These are phyloP conservation scores for Leishmania arabica DNA, from an alignment of 208 protist species.

Conservation along the genomic window DNA sequence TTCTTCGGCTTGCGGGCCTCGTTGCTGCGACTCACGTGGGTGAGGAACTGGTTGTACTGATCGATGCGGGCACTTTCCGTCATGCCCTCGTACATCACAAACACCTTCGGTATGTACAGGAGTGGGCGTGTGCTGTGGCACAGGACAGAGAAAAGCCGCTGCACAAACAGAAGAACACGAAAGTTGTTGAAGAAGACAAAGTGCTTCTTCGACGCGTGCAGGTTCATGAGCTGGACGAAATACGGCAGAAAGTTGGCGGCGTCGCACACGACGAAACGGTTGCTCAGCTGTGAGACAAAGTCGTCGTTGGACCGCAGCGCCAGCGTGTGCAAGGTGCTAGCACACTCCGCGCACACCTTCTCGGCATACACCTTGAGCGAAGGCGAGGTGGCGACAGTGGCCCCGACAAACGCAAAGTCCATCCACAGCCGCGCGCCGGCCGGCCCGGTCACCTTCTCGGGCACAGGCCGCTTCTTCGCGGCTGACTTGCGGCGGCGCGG, in stretches of 20 bases:
- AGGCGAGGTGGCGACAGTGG: conserved; percentile 75
- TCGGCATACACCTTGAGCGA: conserved; percentile 45
- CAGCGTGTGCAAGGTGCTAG: conserved; percentile 40
- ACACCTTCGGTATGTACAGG: conserved; percentile 71
- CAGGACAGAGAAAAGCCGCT: conserved; percentile 60
- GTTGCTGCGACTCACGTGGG: conserved; percentile 33
- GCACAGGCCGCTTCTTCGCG: not conserved
- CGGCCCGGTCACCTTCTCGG: too few relatives aligned
- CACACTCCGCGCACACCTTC: conserved; percentile 21
- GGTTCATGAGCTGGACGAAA: conserved; percentile 86
- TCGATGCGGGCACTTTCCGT: conserved; percentile 66
- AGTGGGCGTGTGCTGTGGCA: conserved; percentile 48
- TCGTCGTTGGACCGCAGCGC: conserved; percentile 50
- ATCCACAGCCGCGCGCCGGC: conserved; percentile 14
- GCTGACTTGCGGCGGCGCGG: not conserved
- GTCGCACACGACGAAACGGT: conserved; percentile 76
- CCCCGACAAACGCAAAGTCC: conserved; percentile 86
- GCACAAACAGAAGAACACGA: conserved; percentile 68
- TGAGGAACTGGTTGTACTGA: conserved; percentile 88
- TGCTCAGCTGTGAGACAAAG: conserved; percentile 76
- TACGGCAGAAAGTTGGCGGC: conserved; percentile 66
- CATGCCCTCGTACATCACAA: conserved; percentile 89
- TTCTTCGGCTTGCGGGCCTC: conserved; percentile 29
- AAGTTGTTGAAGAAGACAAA: conserved; percentile 93
- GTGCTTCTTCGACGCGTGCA: conserved; percentile 90